phyloP scores from a whole-genome alignment of 2,329 filamentous ascomycete genomes.

The Apiospora kogelbergensis region DNA sequence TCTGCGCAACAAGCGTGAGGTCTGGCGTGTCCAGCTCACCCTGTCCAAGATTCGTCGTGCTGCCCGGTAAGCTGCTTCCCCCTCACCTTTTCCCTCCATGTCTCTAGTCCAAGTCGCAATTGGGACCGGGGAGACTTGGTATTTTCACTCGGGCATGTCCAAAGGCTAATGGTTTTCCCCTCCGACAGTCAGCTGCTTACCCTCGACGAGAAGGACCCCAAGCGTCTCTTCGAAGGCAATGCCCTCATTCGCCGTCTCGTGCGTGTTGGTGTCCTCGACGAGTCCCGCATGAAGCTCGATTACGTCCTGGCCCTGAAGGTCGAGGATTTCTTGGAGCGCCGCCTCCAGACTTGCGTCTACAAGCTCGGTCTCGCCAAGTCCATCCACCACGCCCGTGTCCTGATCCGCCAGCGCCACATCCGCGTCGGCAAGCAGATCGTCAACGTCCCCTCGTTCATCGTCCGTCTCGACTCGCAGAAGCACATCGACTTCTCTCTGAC shows the following conservation, averaged over 20 bases:
- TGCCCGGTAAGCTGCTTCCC: conserved; percentile 73
- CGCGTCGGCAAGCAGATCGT: conserved; percentile 99
- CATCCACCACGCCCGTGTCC: conserved; percentile 99
- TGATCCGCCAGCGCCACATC: conserved; percentile 99
- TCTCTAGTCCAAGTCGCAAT: not conserved
- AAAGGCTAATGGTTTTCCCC: not conserved
- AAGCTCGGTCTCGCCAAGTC: conserved; percentile 99
- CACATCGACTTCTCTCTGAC: conserved; percentile 99
- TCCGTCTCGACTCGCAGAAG: conserved; percentile 99
- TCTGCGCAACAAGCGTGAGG: conserved; percentile 99
- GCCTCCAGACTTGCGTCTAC: conserved; percentile 99
- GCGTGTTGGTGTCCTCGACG: conserved; percentile 98
- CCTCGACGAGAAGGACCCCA: conserved; percentile 99
- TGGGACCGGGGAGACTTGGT: no score
- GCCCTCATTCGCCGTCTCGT: conserved; percentile 99
- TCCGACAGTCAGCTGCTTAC: conserved; percentile 90
- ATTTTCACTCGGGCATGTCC: not conserved
- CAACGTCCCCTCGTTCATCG: conserved; percentile 99
- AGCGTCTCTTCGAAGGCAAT: conserved; percentile 99
- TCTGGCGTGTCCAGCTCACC: conserved; percentile 99
- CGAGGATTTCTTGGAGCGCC: conserved; percentile 99
- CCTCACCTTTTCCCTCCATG: no score
- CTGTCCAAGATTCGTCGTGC: conserved; percentile 99
- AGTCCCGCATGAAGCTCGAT: conserved; percentile 99
- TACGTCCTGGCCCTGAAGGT: conserved; percentile 99